These are phyloP conservation scores for Syzygium syzygioides DNA, from an alignment of 441 rosid species.

Conservation along the genomic window DNA sequence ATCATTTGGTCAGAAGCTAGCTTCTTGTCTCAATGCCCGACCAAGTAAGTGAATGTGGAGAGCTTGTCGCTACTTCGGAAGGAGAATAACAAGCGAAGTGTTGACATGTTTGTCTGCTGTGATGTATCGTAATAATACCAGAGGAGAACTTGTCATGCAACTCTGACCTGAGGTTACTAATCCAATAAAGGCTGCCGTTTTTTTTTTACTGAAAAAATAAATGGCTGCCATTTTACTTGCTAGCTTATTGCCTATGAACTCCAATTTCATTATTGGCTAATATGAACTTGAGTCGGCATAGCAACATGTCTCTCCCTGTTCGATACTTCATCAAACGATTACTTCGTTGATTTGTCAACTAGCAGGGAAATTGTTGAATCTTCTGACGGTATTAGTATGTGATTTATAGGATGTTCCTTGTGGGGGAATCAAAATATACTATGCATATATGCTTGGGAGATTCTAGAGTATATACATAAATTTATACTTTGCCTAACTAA, in stretches of 20 bases:
- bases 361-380: no score
- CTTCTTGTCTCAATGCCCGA: slow-evolving; percentile 62
- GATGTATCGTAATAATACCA: not conserved
- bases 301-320: not conserved
- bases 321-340: no score
- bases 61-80: not conserved
- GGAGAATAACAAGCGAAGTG: not conserved
- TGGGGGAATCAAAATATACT: no score
- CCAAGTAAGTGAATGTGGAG: slow-evolving; percentile 35
- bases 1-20: slow-evolving; percentile 74
- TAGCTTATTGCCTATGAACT: not conserved
- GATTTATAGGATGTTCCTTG: no score
- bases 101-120: not conserved
- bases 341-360: no score
- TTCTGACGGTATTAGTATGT: no score
- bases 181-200: not conserved
- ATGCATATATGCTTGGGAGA: no score
- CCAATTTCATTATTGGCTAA: not conserved
- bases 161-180: not conserved
- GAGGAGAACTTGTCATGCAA: not conserved
- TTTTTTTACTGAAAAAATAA: no score
- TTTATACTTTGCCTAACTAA: not conserved
- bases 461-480: no score
- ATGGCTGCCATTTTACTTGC: not conserved
- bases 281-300: not conserved